These are phyloP conservation scores for Debaryomyces hansenii DNA, from an alignment of 805 yeast species.

Conservation along the genomic window DNA sequence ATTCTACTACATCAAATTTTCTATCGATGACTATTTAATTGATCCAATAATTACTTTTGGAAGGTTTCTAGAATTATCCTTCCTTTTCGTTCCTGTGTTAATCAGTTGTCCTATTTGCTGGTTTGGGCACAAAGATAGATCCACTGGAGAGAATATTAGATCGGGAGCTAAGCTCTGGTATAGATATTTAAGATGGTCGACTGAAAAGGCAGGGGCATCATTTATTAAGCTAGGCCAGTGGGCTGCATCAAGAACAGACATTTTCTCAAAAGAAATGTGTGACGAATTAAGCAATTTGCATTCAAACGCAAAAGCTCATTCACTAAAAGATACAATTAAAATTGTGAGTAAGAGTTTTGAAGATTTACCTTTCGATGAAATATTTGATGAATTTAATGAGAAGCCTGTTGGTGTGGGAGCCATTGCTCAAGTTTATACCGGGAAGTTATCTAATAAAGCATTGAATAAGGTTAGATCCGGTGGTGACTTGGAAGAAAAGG, in stretches of 20 bases:
- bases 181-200: slow-evolving; percentile 55
- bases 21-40: slow-evolving; percentile 51
- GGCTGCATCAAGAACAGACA: slow-evolving; percentile 97
- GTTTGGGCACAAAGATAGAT: slow-evolving; percentile 45
- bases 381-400: slow-evolving; percentile 75
- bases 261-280: slow-evolving; percentile 79
- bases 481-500: slow-evolving; percentile 17
- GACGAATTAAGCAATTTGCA: slow-evolving; percentile 74
- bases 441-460: slow-evolving; percentile 53
- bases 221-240: slow-evolving; percentile 94
- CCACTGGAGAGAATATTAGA: slow-evolving; percentile 39
- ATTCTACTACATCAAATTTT: slow-evolving; percentile 42
- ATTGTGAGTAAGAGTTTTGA: slow-evolving; percentile 63
- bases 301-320: slow-evolving; percentile 78
- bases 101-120: slow-evolving; percentile 62
- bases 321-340: slow-evolving; percentile 56
- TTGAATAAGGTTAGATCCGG: slow-evolving; percentile 34
- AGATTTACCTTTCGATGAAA: slow-evolving; percentile 57
- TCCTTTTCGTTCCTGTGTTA: slow-evolving; percentile 70
- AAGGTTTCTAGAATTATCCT: slow-evolving; percentile 67
- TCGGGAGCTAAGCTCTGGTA: slow-evolving; percentile 76
- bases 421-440: slow-evolving; percentile 92
- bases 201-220: slow-evolving; percentile 90
- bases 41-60: slow-evolving; percentile 71
- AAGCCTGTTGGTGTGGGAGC: slow-evolving; percentile 96